A percentile compares a stretch with the other conserved stretches of the same genome.
Conservation (phyloP, 352 stramenopile species). For the Phytophthora pseudosyringae region DNA sequence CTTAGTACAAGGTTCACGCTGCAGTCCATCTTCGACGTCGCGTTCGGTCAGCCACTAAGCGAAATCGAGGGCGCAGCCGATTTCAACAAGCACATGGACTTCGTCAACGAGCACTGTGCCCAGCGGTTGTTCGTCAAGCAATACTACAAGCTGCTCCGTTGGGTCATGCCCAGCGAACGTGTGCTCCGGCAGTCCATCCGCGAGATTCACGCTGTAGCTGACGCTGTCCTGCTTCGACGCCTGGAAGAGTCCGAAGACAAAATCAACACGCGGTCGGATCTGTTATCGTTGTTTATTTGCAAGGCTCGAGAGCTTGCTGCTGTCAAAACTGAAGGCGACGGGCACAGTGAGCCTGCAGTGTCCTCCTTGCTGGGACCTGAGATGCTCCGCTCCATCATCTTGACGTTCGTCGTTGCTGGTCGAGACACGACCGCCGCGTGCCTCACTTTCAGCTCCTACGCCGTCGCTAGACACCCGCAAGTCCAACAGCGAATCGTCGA, state of each 20-base stretch:
- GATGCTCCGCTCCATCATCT: constrained; percentile 66
- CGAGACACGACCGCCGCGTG: constrained; percentile 79
- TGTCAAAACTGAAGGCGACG: neutral
- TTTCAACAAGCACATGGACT: constrained; percentile 58
- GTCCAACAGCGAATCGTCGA: constrained; percentile 63
- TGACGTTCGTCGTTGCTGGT: constrained; percentile 88
- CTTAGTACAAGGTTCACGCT: constrained; percentile 57
- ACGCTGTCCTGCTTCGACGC: constrained; percentile 48
- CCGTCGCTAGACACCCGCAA: constrained; percentile 58
- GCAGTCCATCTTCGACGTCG: constrained; percentile 63
- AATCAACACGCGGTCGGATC: constrained; percentile 45
- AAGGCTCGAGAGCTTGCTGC: constrained; percentile 49
- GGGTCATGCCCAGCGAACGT: constrained; percentile 69
- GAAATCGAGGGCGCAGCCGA: constrained; percentile 36
- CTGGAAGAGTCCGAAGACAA: constrained; percentile 42
- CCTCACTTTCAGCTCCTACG: constrained; percentile 82
- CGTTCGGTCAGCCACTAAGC: constrained; percentile 51
- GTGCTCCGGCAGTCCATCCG: constrained; percentile 34
- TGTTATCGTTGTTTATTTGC: constrained; percentile 66
- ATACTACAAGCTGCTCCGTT: constrained; percentile 64
- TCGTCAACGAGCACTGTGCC: constrained; percentile 58
- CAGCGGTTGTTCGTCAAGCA: constrained; percentile 66
- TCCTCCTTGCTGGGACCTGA: constrained; percentile 27
- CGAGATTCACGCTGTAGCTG: constrained; percentile 47
- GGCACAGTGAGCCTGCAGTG: neutral